A percentile compares a stretch with the other conserved stretches of the same genome.
Conservation (phyloP, 768 basidiomycete species). For the Boletus huronensis region DNA sequence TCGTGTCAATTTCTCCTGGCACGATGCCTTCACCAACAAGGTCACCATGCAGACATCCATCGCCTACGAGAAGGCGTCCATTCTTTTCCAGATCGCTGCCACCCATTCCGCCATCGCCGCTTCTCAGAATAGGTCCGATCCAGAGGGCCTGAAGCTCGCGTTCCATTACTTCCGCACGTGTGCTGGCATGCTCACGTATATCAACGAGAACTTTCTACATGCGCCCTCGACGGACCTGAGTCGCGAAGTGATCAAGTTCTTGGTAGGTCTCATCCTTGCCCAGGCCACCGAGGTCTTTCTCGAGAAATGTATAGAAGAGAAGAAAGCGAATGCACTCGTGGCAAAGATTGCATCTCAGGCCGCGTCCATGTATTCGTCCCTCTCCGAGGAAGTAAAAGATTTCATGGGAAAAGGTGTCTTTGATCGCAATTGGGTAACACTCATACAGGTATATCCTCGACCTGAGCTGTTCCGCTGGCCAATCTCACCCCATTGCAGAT, state of each 20-base stretch:
- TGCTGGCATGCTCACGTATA: conserved; percentile 96
- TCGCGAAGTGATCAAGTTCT: conserved; percentile 90
- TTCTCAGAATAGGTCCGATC: conserved; percentile 79
- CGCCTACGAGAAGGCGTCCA: conserved; percentile 96
- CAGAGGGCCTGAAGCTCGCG: conserved; percentile 88
- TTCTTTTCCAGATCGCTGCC: conserved; percentile 93
- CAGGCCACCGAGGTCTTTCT: conserved; percentile 96
- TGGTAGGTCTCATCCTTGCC: conserved; percentile 82
- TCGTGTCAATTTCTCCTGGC: conserved; percentile 93
- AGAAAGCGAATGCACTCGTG: conserved; percentile 75
- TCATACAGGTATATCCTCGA: conserved; percentile 61
- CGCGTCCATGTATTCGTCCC: conserved; percentile 71
- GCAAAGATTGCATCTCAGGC: conserved; percentile 83
- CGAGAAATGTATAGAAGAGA: conserved; percentile 92
- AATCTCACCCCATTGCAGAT: conserved; percentile 45
- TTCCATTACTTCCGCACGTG: conserved; percentile 89
- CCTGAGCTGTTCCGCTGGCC: neutral
- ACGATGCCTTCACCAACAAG: conserved; percentile 95
- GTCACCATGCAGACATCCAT: conserved; percentile 92
- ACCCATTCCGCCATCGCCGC: conserved; percentile 91
- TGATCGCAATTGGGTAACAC: conserved; percentile 88
- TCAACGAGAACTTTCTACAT: conserved; percentile 99
- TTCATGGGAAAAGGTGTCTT: conserved; percentile 96
- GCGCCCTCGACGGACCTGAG: conserved; percentile 94
- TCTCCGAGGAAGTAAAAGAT: conserved; percentile 93